These are phyloP conservation scores for Wolfiporia cocos DNA, from an alignment of 1,284 basidiomycete species.

Conservation along the genomic window DNA sequence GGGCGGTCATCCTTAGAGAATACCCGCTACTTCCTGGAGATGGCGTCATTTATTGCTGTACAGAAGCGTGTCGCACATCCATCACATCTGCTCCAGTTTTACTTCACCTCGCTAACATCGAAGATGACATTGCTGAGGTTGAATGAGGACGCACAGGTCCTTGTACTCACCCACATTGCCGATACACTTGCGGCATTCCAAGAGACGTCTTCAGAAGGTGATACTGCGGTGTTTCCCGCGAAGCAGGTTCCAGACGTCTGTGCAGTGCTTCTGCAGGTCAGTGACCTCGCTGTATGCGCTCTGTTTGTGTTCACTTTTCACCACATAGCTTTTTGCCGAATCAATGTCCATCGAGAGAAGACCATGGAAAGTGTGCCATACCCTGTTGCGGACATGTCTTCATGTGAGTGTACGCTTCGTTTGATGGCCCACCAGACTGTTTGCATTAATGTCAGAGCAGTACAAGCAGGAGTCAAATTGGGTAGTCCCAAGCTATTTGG, in stretches of 20 bases:
- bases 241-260: slow-evolving; percentile 41
- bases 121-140: slow-evolving; percentile 43
- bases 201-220: slow-evolving; percentile 8
- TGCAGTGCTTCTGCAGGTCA: slow-evolving; percentile 41
- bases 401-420: slow-evolving; percentile 31
- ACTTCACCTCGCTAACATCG: slow-evolving; percentile 38
- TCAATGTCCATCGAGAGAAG: slow-evolving; percentile 23
- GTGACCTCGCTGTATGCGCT: slow-evolving; percentile 8
- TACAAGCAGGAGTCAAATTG: slow-evolving; percentile 38
- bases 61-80: slow-evolving; percentile 37
- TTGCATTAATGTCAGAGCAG: slow-evolving; percentile 28
- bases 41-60: slow-evolving; percentile 39
- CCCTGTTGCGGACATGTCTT: slow-evolving; percentile 34
- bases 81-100: slow-evolving; percentile 45
- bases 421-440: slow-evolving; percentile 9
- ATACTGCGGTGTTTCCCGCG: slow-evolving; percentile 23
- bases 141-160: slow-evolving; percentile 33
- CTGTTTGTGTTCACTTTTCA: slow-evolving; percentile 20
- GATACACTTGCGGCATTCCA: slow-evolving; percentile 14
- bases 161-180: slow-evolving; percentile 33
- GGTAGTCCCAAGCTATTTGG: slow-evolving; percentile 38
- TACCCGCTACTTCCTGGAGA: slow-evolving; percentile 40
- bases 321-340: slow-evolving; percentile 14
- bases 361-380: slow-evolving; percentile 32
- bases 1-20: slow-evolving; percentile 23